phyloP scores from a whole-genome alignment of 164 flowering plant species.

The Aristolochia californica region DNA sequence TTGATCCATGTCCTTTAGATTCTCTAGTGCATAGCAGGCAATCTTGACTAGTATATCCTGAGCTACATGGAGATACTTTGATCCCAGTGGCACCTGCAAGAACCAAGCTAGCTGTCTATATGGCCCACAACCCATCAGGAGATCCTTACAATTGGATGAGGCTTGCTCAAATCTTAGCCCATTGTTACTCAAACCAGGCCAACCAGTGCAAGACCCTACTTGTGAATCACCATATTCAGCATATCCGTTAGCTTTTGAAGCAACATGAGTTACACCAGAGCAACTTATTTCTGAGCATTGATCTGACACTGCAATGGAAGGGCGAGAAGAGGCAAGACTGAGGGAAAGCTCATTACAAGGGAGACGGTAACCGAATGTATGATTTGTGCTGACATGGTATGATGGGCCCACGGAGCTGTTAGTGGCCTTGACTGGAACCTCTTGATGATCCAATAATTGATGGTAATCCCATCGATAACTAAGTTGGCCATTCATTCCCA shows the following conservation, averaged over 20 bases:
- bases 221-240: constrained; percentile 3
- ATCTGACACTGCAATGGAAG: constrained; percentile 28
- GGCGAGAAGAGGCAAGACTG: constrained; percentile 51
- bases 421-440: constrained; percentile 13
- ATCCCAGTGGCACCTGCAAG: constrained; percentile 31
- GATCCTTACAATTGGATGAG: constrained; percentile 30
- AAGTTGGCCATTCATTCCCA: constrained; percentile 7
- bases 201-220: constrained; percentile 2
- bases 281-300: constrained; percentile 42
- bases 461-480: constrained; percentile 23
- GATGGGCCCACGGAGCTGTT: constrained; percentile 17
- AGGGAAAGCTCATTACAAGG: constrained; percentile 49
- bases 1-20: constrained; percentile 20
- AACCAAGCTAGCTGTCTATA: constrained; percentile 15
- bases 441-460: constrained; percentile 12
- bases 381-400: constrained; percentile 9
- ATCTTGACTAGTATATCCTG: constrained; percentile 72
- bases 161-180: constrained; percentile 32
- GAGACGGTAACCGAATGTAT: constrained; percentile 20
- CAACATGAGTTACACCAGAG: constrained; percentile 20
- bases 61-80: constrained; percentile 46
- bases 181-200: constrained; percentile 14
- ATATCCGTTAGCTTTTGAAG: background rate
- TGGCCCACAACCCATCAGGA: constrained; percentile 25
- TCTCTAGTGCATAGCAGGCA: constrained; percentile 47